Conservation (phyloP, 306 rosid species). For the Castanea crenata region DNA sequence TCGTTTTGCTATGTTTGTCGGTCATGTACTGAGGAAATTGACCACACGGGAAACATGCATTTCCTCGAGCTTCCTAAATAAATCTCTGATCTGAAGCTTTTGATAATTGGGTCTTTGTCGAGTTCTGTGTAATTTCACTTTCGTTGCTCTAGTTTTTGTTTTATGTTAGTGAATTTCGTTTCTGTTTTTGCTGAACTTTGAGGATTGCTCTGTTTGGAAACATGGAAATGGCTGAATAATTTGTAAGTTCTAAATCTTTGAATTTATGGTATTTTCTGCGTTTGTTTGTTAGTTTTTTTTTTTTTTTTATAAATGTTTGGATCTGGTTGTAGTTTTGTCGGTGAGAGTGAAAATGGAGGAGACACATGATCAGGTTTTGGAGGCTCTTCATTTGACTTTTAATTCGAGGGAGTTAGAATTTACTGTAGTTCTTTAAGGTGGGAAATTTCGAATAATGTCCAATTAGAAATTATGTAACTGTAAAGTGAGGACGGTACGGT, state of each 20-base stretch:
- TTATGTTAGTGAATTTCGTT: not conserved
- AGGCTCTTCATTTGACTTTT: not conserved
- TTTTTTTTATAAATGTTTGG: not conserved
- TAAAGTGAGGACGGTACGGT: not conserved
- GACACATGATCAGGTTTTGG: not conserved
- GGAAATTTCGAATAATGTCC: no score
- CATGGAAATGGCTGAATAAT: not conserved
- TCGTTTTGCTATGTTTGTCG: slow-evolving; percentile 3
- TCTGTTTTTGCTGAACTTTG: not conserved
- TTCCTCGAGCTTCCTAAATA: not conserved
- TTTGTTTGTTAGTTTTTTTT: not conserved
- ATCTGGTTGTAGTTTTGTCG: not conserved
- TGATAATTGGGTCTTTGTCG: slow-evolving; percentile 17
- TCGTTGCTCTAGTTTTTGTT: not conserved
- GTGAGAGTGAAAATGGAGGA: not conserved
- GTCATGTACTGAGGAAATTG: slow-evolving; percentile 1
- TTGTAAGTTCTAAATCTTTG: not conserved
- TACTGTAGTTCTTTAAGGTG: no score
- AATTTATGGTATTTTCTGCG: not conserved
- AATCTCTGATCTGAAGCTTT: not conserved
- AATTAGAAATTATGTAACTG: not conserved
- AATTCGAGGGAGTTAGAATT: no score
- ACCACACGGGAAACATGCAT: slow-evolving; percentile 1
- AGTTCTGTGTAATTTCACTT: slow-evolving; percentile 3
- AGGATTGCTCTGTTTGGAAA: not conserved